Percentiles rank a stretch among this genome's conserved stretches.
Conservation (phyloP, 805 yeast genomes). For the Limtongozyma cylindracea region DNA sequence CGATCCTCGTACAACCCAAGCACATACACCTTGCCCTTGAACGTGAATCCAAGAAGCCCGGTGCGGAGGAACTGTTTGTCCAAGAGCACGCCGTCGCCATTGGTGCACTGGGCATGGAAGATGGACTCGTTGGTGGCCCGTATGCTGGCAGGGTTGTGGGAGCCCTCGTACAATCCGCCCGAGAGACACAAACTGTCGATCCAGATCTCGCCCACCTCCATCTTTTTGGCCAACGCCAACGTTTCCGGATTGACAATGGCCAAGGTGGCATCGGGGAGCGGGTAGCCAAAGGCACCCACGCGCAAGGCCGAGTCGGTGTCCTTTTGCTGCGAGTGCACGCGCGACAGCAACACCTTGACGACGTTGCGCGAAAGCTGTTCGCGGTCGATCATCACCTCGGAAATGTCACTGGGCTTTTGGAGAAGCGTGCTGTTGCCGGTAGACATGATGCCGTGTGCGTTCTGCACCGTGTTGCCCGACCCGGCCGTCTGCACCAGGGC, state of each 20-base stretch:
- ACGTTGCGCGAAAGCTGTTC: constrained; percentile 48
- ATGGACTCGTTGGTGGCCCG: constrained; percentile 39
- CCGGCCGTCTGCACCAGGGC: too few species aligned
- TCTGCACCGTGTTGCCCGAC: constrained; percentile 30
- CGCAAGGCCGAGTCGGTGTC: constrained; percentile 33
- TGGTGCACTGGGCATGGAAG: constrained; percentile 63
- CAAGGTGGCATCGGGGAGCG: constrained; percentile 79
- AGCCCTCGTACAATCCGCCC: constrained; percentile 81
- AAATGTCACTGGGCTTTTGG: constrained; percentile 1
- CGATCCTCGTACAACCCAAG: constrained; percentile 84
- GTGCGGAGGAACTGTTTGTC: constrained; percentile 73
- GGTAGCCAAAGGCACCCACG: constrained; percentile 84
- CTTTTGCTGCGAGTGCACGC: too few species aligned
- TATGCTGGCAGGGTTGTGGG: too few species aligned
- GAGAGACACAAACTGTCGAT: constrained; percentile 82
- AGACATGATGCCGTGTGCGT: too few species aligned
- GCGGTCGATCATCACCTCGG: constrained; percentile 33
- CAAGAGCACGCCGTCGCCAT: constrained; percentile 38
- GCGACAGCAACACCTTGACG: constrained; percentile 39
- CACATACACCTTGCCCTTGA: constrained; percentile 69
- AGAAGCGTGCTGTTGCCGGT: constrained; percentile 21
- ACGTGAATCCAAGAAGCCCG: constrained; percentile 73
- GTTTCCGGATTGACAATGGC: constrained; percentile 93
- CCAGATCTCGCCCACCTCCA: constrained; percentile 92
- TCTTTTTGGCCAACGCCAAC: constrained; percentile 38